Conservation (phyloP, 2,329 filamentous ascomycete species). For the Trichoderma hamatum region DNA sequence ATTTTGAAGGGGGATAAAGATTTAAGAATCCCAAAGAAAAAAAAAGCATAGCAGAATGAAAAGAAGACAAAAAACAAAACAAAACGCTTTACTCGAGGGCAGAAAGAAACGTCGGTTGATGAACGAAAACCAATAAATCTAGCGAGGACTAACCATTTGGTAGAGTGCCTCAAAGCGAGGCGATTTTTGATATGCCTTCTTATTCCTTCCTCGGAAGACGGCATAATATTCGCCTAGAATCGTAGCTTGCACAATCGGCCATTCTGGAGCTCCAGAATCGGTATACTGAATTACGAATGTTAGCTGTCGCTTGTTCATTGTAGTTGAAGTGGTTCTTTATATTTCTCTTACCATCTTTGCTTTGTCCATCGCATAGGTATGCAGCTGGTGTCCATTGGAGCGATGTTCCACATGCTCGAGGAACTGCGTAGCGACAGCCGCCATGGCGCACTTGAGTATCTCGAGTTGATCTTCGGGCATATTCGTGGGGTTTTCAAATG, state of each 20-base stretch:
- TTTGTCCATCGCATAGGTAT: constrained; percentile 55
- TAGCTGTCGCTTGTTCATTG: background rate
- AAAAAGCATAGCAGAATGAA: constrained; percentile 27
- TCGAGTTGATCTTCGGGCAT: constrained; percentile 43
- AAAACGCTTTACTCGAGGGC: constrained; percentile 18
- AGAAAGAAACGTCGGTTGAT: constrained; percentile 1
- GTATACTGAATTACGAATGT: constrained; percentile 15
- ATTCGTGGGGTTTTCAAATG: constrained; percentile 44
- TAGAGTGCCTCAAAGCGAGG: constrained; percentile 54
- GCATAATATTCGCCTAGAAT: constrained; percentile 59
- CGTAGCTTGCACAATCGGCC: constrained; percentile 58
- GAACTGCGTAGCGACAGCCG: constrained; percentile 58
- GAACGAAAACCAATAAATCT: constrained; percentile 25
- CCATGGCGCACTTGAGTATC: constrained; percentile 57
- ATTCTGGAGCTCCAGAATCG: constrained; percentile 37
- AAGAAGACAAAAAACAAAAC: background rate
- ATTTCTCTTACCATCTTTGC: constrained; percentile 51
- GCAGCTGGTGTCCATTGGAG: constrained; percentile 52
- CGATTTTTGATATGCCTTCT: constrained; percentile 52
- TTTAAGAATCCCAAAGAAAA: constrained; percentile 28
- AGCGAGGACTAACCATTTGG: constrained; percentile 53
- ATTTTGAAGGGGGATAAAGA: background rate
- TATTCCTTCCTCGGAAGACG: constrained; percentile 56
- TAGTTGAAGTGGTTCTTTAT: background rate
- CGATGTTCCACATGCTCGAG: constrained; percentile 54